phyloP scores from a whole-genome alignment of 306 rosid species.

The Vicia villosa region DNA sequence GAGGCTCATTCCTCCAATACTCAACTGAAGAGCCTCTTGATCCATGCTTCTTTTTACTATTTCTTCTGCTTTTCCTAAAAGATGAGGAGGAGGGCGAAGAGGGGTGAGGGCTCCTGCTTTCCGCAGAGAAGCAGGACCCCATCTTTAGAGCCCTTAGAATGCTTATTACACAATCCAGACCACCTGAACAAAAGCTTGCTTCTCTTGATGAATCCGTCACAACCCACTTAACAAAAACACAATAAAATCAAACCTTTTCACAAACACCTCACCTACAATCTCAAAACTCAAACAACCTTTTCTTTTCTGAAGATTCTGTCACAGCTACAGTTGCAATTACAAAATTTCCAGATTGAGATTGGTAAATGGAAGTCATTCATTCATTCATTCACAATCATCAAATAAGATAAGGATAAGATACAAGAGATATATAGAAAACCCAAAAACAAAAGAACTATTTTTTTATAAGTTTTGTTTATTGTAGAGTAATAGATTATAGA shows the following conservation, averaged over 20 bases:
- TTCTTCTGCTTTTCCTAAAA: conserved; percentile 47
- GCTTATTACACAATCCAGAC: conserved; percentile 86
- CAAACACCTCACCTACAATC: conserved; percentile 9
- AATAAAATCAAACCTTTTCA: conserved; percentile 14
- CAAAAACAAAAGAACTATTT: not conserved
- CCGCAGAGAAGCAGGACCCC: conserved; percentile 99
- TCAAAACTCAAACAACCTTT: not conserved
- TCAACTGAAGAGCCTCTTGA: conserved; percentile 72
- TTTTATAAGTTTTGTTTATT: conserved; percentile 5
- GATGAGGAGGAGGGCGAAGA: conserved; percentile 56
- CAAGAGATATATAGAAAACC: not conserved
- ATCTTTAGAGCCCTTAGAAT: conserved; percentile 93
- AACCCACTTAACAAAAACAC: conserved; percentile 1
- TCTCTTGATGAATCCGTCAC: conserved; percentile 78
- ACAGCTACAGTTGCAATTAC: not conserved
- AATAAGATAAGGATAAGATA: conserved; percentile 34
- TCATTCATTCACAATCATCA: conserved; percentile 16
- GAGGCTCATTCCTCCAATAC: conserved; percentile 69
- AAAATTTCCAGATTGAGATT: conserved; percentile 11
- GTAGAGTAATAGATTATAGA: conserved; percentile 8
- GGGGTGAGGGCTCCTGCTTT: conserved; percentile 91
- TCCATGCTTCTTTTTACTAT: conserved; percentile 46
- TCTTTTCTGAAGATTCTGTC: not conserved
- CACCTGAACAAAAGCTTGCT: conserved; percentile 56
- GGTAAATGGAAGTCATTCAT: not conserved